Conservation (phyloP, 1,139 yeast species). For the Taphrina betulina region DNA sequence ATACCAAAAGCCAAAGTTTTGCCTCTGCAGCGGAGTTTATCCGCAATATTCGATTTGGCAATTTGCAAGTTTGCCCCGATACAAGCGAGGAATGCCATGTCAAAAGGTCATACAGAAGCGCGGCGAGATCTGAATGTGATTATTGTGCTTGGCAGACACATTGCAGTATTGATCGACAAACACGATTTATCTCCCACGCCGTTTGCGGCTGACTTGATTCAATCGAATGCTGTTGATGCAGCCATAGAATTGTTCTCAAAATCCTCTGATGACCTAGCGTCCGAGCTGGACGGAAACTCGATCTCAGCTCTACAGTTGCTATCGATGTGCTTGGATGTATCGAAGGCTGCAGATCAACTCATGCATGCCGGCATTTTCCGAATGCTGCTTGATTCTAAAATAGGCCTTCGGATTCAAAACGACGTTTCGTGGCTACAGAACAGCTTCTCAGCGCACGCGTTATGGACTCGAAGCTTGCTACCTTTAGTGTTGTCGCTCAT, state of each 20-base stretch:
- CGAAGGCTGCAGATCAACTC: constrained; percentile 13
- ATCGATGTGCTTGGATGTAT: neutral
- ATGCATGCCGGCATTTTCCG: constrained; percentile 20
- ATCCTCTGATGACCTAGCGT: neutral
- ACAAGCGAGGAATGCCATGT: neutral
- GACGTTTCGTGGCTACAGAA: neutral
- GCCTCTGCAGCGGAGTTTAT: neutral
- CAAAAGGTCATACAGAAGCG: neutral
- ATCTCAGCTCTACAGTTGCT: neutral
- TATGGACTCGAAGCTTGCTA: constrained; percentile 9
- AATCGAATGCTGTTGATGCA: neutral
- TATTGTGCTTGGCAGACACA: constrained; percentile 5
- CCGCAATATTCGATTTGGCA: neutral
- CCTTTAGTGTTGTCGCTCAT: constrained; percentile 13
- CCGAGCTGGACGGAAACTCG: neutral
- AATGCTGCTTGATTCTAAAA: constrained; percentile 7
- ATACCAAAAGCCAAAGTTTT: neutral
- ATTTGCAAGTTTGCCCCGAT: neutral
- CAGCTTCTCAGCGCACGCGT: neutral
- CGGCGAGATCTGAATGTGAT: neutral
- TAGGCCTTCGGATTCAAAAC: neutral
- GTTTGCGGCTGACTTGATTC: constrained; percentile 18
- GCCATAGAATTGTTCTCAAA: constrained; percentile 1
- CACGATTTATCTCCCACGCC: neutral
- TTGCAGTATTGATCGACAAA: constrained; percentile 2